Base-by-base conservation (phyloP, 1,139 yeast genomes). In the Blastobotrys arbuscula region DNA sequence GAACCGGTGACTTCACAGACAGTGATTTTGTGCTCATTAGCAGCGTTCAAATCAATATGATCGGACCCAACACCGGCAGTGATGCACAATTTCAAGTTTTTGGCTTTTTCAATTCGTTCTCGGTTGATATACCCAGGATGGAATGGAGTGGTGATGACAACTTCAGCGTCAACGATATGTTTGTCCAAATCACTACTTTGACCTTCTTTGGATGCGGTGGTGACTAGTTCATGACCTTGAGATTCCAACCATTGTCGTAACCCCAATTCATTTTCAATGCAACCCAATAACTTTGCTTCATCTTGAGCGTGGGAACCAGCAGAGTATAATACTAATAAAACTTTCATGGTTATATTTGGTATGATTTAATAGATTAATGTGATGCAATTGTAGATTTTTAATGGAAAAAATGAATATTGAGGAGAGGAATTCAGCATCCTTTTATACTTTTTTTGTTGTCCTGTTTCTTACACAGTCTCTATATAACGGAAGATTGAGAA, bases 21-120 rank as follows among this genome's bases (percentile, higher is more conserved):
- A 16, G 84, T 75, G 60, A 85, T 77, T 55, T 74, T 70, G 50
- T 68, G 65, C 60, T 78, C 78, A 65, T 83, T 82, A 56, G 89
- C 88, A 57, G 86, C 86, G 57, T 75, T 75, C 60, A 85, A 74
- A 61, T 84, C 94, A 55, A 84, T 73, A 66, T 85, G 94, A 65
- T 85, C 95, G 12, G 88, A 81, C 7, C 95, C 95, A 53, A 85
- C 90, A 57, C 94, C 95, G 8, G 94, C 94, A 47, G 92, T 85
- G 59, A 84, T 73, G 55, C 84, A 75, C 51, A 82, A 65, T 71
- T 84, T 84, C 68, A 85, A 76, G 54, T 84, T 84, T 63, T 82
- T 81, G 44, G 94, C 92, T 63, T 78, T 77, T 46, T 69, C 80
- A 55, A 85, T 74, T 59, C 94, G 74, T 59, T 79, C 82, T 52